Percentiles rank a stretch among this genome's conserved stretches.
Evolutionary conservation across 257 asterid genomes (phyloP).

Genomic region (Thymus mandschuricus): DNA sequence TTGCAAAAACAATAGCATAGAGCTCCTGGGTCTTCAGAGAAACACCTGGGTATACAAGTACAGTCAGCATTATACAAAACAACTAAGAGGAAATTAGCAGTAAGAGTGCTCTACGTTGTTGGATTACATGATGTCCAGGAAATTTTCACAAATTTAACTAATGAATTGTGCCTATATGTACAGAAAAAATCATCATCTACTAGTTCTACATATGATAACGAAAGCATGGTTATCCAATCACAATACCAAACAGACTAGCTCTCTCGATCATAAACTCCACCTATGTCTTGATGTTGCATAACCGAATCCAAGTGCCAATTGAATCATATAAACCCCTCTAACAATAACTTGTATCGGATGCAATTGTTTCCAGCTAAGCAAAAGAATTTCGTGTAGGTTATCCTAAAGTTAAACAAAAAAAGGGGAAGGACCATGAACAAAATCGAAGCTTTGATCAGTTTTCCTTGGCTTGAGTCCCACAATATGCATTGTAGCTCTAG

Average conservation of each 20-base stretch:
- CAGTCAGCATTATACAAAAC: conserved; percentile 30
- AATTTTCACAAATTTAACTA: not conserved
- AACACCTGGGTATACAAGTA: conserved; percentile 51
- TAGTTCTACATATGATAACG: not conserved
- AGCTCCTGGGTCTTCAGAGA: conserved; percentile 92
- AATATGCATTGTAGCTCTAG: conserved; percentile 1
- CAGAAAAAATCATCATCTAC: not conserved
- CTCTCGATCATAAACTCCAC: not conserved
- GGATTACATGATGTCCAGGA: conserved; percentile 2
- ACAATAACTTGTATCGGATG: too few relatives aligned
- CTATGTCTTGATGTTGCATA: not conserved
- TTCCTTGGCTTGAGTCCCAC: not conserved
- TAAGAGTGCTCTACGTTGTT: not conserved
- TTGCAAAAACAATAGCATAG: conserved; percentile 76
- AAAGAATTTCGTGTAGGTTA: not conserved
- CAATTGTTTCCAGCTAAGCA: not conserved
- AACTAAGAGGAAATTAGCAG: not conserved
- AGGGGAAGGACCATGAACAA: not conserved
- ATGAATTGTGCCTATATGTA: conserved; percentile 4
- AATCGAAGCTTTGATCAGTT: not conserved
- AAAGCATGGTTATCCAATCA: conserved; percentile 11
- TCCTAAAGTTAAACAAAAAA: not conserved
- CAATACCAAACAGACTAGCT: not conserved
- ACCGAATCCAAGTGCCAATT: not conserved
- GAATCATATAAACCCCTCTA: too few relatives aligned